These are phyloP conservation scores for Abelmoschus esculentus DNA, from an alignment of 345 rosid genomes.

Conservation along the genomic window DNA sequence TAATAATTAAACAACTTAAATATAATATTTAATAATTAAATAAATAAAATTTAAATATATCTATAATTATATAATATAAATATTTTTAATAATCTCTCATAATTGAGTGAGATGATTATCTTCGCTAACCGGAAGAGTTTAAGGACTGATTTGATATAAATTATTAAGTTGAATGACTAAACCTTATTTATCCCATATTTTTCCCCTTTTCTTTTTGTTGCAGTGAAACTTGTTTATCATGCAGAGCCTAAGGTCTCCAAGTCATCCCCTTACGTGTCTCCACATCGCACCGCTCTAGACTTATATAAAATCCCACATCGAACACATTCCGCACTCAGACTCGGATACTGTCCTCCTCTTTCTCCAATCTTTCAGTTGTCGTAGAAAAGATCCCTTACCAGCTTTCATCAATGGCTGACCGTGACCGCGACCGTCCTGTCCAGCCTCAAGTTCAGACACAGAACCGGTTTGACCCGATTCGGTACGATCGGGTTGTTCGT, in stretches of 20 bases:
- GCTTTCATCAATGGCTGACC: constrained; percentile 42
- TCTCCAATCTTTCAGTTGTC: not conserved
- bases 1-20: no score
- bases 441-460: constrained; percentile 59
- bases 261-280: constrained; percentile 36
- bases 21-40: no score
- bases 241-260: constrained; percentile 52
- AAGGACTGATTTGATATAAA: no score
- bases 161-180: no score
- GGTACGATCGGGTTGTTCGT: constrained; percentile 27
- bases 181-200: no score
- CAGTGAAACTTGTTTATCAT: constrained; percentile 51
- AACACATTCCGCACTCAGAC: not conserved
- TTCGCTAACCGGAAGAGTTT: no score
- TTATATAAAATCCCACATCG: constrained; percentile 23
- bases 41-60: no score
- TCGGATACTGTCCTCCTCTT: not conserved
- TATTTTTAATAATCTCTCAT: no score
- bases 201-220: not conserved
- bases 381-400: not conserved
- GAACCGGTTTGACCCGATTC: constrained; percentile 21
- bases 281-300: not conserved
- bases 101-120: no score
- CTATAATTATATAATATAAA: no score
- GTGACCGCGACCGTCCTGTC: constrained; percentile 56